These are phyloP conservation scores for Grifola frondosa DNA, from an alignment of 1,284 basidiomycete genomes.

Conservation along the genomic window DNA sequence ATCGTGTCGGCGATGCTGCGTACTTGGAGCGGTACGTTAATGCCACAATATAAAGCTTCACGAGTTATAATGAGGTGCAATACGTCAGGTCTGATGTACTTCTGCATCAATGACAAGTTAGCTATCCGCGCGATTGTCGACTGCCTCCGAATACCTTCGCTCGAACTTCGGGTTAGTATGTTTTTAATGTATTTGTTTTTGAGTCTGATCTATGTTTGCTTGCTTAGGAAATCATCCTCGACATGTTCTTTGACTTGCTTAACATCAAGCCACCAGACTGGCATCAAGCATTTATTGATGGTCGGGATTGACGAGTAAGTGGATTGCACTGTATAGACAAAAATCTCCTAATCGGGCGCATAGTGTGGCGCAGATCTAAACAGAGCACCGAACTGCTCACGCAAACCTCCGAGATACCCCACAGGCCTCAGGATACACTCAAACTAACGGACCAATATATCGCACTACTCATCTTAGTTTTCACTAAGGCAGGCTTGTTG, in stretches of 20 bases:
- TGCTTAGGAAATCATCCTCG: conserved; percentile 81
- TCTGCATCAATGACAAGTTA: conserved; percentile 86
- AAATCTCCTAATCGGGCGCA: neutral
- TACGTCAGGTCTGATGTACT: conserved; percentile 92
- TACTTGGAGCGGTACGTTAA: conserved; percentile 92
- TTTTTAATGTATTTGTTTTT: conserved; percentile 8
- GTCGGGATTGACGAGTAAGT: conserved; percentile 81
- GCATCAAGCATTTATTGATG: conserved; percentile 89
- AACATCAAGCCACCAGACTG: conserved; percentile 89
- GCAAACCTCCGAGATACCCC: conserved; percentile 32
- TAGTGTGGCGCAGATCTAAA: conserved; percentile 70
- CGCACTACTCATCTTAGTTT: conserved; percentile 83
- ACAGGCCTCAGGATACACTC: conserved; percentile 59
- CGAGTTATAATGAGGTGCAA: no score
- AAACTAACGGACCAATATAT: conserved; percentile 94
- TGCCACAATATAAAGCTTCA: no score
- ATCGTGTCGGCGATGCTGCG: conserved; percentile 84
- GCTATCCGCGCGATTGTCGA: conserved; percentile 86
- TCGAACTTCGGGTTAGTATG: conserved; percentile 74
- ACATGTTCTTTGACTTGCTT: conserved; percentile 93
- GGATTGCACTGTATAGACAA: neutral
- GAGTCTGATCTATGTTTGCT: conserved; percentile 5
- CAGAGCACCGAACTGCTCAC: conserved; percentile 38
- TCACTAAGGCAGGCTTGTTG: conserved; percentile 84
- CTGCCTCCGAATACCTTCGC: conserved; percentile 84